Percentiles rank a stretch among this genome's conserved stretches.
phyloP scores from a whole-genome alignment of 805 yeast species.

The Saccharomycopsis oosterbeekiorum region DNA sequence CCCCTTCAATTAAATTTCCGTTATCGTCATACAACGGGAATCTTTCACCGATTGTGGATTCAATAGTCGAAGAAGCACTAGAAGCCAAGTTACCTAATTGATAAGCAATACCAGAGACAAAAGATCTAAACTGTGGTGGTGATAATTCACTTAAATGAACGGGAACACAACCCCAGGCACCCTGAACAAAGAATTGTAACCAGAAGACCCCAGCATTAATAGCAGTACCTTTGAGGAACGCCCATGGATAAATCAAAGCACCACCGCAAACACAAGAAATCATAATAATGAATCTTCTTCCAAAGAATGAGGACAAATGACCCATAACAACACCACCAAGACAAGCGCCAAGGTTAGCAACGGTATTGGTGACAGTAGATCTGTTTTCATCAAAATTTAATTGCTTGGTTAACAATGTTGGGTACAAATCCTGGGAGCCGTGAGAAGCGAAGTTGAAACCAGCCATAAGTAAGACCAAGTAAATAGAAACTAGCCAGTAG shows the following conservation, averaged over 20 bases:
- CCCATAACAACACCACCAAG: constrained; percentile 53
- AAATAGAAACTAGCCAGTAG: constrained; percentile 54
- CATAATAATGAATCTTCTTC: constrained; percentile 50
- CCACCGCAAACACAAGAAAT: constrained; percentile 44
- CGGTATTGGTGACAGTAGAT: constrained; percentile 49
- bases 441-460: constrained; percentile 66
- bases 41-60: constrained; percentile 45
- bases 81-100: constrained; percentile 69
- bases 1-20: constrained; percentile 24
- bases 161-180: constrained; percentile 67
- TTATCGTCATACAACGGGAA: constrained; percentile 39
- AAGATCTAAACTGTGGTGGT: constrained; percentile 54
- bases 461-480: constrained; percentile 51
- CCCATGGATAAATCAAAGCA: constrained; percentile 54
- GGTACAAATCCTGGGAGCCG: constrained; percentile 66
- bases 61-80: constrained; percentile 63
- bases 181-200: constrained; percentile 57
- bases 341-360: constrained; percentile 60
- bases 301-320: constrained; percentile 45
- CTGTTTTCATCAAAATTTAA: constrained; percentile 35
- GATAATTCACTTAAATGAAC: constrained; percentile 56
- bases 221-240: constrained; percentile 31
- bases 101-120: constrained; percentile 52
- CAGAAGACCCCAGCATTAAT: constrained; percentile 49
- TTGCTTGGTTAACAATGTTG: constrained; percentile 50